Evolutionary conservation across 306 rosid genomes (phyloP).

Genomic region (Senna tora): DNA sequence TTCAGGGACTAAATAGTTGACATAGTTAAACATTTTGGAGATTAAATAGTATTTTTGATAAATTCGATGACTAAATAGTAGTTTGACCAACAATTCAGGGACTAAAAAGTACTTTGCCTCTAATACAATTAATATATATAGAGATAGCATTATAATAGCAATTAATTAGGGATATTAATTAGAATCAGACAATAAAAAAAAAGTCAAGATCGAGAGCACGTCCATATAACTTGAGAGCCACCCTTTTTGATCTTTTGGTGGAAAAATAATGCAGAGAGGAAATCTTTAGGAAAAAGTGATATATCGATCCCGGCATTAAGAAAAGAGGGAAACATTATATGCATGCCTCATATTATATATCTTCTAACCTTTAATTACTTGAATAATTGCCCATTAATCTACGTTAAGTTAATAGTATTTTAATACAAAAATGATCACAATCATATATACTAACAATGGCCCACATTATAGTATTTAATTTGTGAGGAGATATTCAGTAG

Average conservation of each 20-base stretch:
- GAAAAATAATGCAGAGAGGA: slow-evolving; percentile 23
- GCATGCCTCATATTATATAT: slow-evolving; percentile 38
- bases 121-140: slow-evolving; percentile 36
- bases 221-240: slow-evolving; percentile 20
- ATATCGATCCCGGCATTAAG: slow-evolving; percentile 29
- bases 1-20: too few species aligned
- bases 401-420: slow-evolving; percentile 32
- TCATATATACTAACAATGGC: too few species aligned
- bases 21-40: too few species aligned
- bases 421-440: not conserved
- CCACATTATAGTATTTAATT: too few species aligned
- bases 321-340: slow-evolving; percentile 42
- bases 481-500: too few species aligned
- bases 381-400: slow-evolving; percentile 41
- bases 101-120: too few species aligned
- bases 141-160: slow-evolving; percentile 49
- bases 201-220: slow-evolving; percentile 33
- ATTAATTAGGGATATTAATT: slow-evolving; percentile 39
- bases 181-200: slow-evolving; percentile 20
- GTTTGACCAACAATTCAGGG: too few species aligned
- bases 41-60: too few species aligned
- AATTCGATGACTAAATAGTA: too few species aligned
- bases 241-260: not conserved
- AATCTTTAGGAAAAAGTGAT: slow-evolving; percentile 33
- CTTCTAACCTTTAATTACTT: slow-evolving; percentile 50